Base-by-base conservation (phyloP, 2,329 filamentous ascomycete species). In the Ophiostoma quercus region DNA sequence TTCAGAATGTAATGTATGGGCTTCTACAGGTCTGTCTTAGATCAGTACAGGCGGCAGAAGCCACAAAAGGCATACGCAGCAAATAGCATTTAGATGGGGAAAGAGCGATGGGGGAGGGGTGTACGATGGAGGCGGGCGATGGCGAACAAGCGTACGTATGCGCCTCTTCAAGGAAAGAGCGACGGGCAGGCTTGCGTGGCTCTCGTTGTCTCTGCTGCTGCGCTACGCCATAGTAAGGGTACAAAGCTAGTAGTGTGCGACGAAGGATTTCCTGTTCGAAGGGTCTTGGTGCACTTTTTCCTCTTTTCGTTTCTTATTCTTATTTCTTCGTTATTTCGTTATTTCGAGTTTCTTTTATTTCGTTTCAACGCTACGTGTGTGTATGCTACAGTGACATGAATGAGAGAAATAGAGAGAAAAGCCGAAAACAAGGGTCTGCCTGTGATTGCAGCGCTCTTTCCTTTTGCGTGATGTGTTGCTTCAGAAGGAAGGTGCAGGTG, bases 121-220 rank as follows among this genome's bases (percentile, higher is more conserved):
- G 63, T 66, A 65, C 41, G 60, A 54, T 67, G 54, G 14, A 51
- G 66, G 68, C 68, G 72, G 69, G n/a, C 25, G 57, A 62, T 62
- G 57, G 72, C 72, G 71, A 72, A 71, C 70, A 71, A 66, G 72
- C 69, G 69, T 73, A 73, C 72, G 72, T 73, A 73, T 73, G 72
- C 72, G 71, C 72, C 71, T 69, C 68, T 71, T 43, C 51, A 68
- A 60, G 72, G 70, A 71, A 72, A 71, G 70, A 72, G 70, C 72
- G 70, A 71, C 70, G 67, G 70, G 51, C 66, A 70, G 70, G 71
- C 72, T 73, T 73, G 72, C 72, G 72, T 73, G 70, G 62, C 70
- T 60, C 66, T 37, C 41, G 41, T 68, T 67, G 67, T 71, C 63
- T 69, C 67, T 47, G 34, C 54, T 67, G 65, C 57, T 67, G 69